Evolutionary conservation across 2,329 filamentous ascomycete genomes (phyloP), one percentile per base, ranked within the genome.

Genomic region (Podosphaera aphanis): DNA sequence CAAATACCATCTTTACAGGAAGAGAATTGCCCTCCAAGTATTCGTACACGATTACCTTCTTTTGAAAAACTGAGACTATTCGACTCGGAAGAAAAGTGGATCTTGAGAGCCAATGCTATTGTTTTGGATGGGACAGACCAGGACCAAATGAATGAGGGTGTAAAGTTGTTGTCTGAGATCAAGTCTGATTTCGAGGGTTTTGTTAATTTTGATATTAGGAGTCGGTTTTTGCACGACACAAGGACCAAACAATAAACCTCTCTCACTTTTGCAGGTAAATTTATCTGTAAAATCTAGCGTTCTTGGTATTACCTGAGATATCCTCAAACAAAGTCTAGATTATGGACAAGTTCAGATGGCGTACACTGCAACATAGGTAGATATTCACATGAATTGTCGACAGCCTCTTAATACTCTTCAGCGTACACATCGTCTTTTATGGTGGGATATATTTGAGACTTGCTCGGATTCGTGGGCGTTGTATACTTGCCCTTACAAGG

Each of bases 71-170:
- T 74, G 6, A 59, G 64, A 2, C 66, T 65, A 0, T 60, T 72
- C 15, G 70, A 73, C 51, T 57, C 63, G 44, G 56, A 61, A 18
- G 59, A 62, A 29, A 66, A 66, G 40, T 77, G 73, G 73, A 64
- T 73, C 44, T 61, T 78, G 25, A 65, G 64, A 31, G 67, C 74
- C 47, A 71, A 66, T 48, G 59, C 65, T 1, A 64, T 71, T 44
- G 70, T 75, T 2, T 51, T 66, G 6, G 70, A 75, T 48, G 71
- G 74, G 45, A 70, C 65, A 51, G 67, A 70, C 44, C 72, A 71
- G 0, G 53, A 53, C 4, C 70, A 72, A 54, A 64, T 76, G 25
- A 63, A 67, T 39, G 67, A 71, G 51, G 71, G 64, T 0, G 65
- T 68, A 36, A 68, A 70, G n/a, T 63, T 66, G 49, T 59, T 79